Percentiles rank a stretch among this genome's conserved stretches.
These are phyloP conservation scores for Fusarium nygamai DNA, from an alignment of 2,329 filamentous ascomycete genomes.

Conservation along the genomic window DNA sequence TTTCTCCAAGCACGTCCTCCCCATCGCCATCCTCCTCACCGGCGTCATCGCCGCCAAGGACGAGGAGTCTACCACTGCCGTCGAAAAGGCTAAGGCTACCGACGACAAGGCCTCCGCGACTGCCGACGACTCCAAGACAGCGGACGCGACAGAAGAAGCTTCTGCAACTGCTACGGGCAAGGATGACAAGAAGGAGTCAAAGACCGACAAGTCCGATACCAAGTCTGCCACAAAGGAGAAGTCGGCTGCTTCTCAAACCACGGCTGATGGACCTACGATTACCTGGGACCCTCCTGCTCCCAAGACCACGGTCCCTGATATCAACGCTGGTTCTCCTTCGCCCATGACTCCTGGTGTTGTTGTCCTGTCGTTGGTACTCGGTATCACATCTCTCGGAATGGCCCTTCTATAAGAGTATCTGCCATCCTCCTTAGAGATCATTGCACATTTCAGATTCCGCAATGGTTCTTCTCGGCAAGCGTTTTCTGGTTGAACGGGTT, in stretches of 20 bases:
- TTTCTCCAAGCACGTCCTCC: conserved; percentile 41
- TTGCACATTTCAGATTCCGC: not conserved
- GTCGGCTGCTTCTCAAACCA: conserved; percentile 17
- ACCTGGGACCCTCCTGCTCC: conserved; percentile 36
- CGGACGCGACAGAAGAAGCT: conserved; percentile 21
- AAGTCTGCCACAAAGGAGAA: conserved; percentile 16
- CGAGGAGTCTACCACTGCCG: conserved; percentile 27
- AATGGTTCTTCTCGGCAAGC: not conserved
- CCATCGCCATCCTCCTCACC: conserved; percentile 38
- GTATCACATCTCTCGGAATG: conserved; percentile 40
- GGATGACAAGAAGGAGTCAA: conserved; percentile 12
- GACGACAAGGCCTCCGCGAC: conserved; percentile 27
- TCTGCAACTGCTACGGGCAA: conserved; percentile 25
- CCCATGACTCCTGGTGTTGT: conserved; percentile 34
- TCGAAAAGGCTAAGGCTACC: conserved; percentile 23
- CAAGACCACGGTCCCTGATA: conserved; percentile 36
- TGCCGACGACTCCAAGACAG: conserved; percentile 26
- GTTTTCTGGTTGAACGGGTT: not conserved
- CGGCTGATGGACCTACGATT: conserved; percentile 15
- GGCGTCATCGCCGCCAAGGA: conserved; percentile 31
- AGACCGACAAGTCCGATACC: conserved; percentile 10
- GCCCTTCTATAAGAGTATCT: conserved; percentile 11
- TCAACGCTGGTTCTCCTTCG: conserved; percentile 33
- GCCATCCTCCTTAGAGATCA: not conserved
- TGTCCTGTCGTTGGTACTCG: conserved; percentile 39